These are phyloP conservation scores for Trypanosoma conorhini DNA, from an alignment of 208 protist genomes.

Conservation along the genomic window DNA sequence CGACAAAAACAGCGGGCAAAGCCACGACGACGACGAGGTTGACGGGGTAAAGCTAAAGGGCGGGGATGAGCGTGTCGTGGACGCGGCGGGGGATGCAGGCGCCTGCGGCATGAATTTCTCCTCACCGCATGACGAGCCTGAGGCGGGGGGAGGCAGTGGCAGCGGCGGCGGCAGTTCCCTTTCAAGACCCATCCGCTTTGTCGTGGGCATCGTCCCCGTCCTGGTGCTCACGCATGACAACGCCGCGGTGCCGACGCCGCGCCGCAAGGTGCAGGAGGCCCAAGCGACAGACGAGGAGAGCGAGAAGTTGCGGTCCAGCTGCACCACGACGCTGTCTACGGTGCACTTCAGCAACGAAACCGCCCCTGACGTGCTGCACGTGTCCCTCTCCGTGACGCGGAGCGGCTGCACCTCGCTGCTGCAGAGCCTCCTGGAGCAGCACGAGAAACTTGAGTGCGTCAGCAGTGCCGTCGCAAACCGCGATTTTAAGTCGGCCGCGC, in stretches of 20 bases:
- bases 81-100: background rate
- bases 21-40: background rate
- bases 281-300: background rate
- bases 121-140: background rate
- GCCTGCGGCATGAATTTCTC: background rate
- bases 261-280: background rate
- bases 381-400: slow-evolving; percentile 25
- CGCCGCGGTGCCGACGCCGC: background rate
- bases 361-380: slow-evolving; percentile 2
- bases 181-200: background rate
- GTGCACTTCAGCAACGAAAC: background rate
- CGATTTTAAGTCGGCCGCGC: slow-evolving; percentile 14
- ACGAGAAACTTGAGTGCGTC: slow-evolving; percentile 20
- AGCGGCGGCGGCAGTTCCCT: background rate
- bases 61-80: background rate
- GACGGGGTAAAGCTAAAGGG: background rate
- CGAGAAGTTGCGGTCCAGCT: background rate
- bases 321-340: background rate
- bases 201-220: slow-evolving; percentile 21
- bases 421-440: slow-evolving; percentile 25
- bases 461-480: slow-evolving; percentile 5
- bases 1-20: background rate
- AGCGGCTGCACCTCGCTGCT: slow-evolving; percentile 24
- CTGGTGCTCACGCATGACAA: slow-evolving; percentile 3
- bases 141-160: background rate